Evolutionary conservation across 2,329 filamentous ascomycete species (phyloP), one percentile per base, ranked within the genome.

Genomic region (Arthrobotrys musiformis): DNA sequence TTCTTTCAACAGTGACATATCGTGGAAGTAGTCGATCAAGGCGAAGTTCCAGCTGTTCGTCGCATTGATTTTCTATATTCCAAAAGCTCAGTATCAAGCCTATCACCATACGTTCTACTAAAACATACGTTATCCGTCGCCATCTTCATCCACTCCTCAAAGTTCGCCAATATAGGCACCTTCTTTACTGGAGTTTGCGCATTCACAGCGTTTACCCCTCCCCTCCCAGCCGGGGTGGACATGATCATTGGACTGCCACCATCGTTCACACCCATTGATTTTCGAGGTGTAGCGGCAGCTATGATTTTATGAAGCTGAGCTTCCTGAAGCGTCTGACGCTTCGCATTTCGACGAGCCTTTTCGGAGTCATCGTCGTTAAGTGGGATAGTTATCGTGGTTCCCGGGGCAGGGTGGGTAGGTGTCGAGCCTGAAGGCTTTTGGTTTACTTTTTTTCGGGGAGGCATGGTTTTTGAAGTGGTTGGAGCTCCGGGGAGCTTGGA

Each of bases 121-220:
- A 28, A 56, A 46, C 80, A 56, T 52, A 81, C 80, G 76, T 99
- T 99, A 86, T 99, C 95, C 15, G 95, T 98, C 1, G 95, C 95
- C 93, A 99, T 97, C 87, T 98, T 99, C 93, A 99, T 98, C 95
- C 94, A 98, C 83, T 99, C 95, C 84, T 99, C 95, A 81, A 98
- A 99, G 84, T 99, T 99, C 82, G 95, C 95, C 67, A 99, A 86
- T 81, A 99, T 92, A 0, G 95, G 95, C 28, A 97, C 93, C 78
- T 94, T 92, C 87, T 97, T 97, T 91, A 97, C 94, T 66, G 94
- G 95, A 75, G 95, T 97, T 66, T 97, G 91, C 40, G 91, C 92
- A 79, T 87, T 89, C 33, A 92, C 91, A 73, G 89, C 89, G 52
- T 92, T 91, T 81, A 90, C 87, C 64, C 86, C 86, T 83, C 79